Percentiles rank a stretch among this genome's conserved stretches.
Evolutionary conservation across 148 eudicot genomes (phyloP).

Genomic region (Cornus suecica): DNA sequence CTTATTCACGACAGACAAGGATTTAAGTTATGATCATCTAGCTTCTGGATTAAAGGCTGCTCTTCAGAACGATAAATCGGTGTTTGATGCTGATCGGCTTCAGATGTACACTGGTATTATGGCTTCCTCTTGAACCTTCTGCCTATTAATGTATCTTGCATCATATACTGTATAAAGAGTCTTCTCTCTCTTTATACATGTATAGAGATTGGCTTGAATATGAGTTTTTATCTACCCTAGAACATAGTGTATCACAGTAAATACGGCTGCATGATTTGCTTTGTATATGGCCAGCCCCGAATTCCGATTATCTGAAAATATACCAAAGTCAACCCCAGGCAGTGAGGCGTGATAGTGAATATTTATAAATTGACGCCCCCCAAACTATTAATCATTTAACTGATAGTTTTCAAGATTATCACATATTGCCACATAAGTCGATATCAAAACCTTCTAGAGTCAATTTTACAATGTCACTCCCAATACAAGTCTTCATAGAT

Average conservation of each 20-base stretch:
- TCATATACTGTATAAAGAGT: background rate
- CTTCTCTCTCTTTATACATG: background rate
- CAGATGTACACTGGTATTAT: conserved; percentile 61
- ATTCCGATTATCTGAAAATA: no score
- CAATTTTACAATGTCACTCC: no score
- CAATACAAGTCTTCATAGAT: no score
- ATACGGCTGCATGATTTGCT: background rate
- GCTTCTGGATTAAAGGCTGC: conserved; percentile 74
- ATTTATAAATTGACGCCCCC: no score
- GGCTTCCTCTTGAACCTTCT: background rate
- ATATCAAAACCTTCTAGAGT: no score
- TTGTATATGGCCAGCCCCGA: background rate
- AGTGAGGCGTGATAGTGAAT: no score
- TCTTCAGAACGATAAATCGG: conserved; percentile 67
- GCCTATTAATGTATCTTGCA: background rate
- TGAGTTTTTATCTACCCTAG: background rate
- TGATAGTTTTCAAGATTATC: no score
- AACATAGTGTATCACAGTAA: background rate
- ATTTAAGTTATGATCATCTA: conserved; percentile 69
- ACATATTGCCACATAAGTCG: no score
- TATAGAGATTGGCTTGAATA: background rate
- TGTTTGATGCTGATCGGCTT: conserved; percentile 78
- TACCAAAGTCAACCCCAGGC: no score
- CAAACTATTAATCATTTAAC: no score
- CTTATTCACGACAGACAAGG: conserved; percentile 49